Conservation (phyloP, 352 stramenopile genomes). For the Pythium periplocum region DNA sequence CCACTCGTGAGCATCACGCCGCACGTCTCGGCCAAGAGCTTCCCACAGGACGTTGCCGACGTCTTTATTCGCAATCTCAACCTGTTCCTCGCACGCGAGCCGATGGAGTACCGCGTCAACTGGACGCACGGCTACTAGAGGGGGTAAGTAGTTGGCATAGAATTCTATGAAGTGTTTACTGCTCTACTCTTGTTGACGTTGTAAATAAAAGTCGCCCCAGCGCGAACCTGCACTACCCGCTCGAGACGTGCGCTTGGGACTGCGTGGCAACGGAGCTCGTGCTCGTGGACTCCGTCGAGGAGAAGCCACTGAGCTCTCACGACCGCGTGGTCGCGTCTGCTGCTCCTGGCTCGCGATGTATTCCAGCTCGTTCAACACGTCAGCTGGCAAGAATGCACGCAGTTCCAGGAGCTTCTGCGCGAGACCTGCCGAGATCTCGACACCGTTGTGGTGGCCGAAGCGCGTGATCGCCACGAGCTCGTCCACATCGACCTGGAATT, state of each 20-base stretch:
- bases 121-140: conserved; percentile 49
- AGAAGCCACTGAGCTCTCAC: not conserved
- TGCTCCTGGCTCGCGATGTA: conserved; percentile 8
- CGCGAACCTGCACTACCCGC: conserved; percentile 17
- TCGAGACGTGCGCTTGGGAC: not conserved
- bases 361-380: conserved; percentile 36
- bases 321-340: not conserved
- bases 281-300: conserved; percentile 2
- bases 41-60: conserved; percentile 63
- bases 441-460: conserved; percentile 51
- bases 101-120: conserved; percentile 40
- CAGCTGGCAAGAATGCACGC: conserved; percentile 26
- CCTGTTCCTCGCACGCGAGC: conserved; percentile 29
- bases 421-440: conserved; percentile 32
- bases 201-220: conserved; percentile 29
- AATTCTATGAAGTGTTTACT: not conserved
- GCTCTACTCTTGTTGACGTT: conserved; percentile 16
- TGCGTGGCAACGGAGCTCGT: not conserved
- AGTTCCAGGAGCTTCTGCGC: conserved; percentile 37
- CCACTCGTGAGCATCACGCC: conserved; percentile 66
- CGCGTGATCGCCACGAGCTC: conserved; percentile 47
- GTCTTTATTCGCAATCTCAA: conserved; percentile 70
- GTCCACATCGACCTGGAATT: conserved; percentile 23
- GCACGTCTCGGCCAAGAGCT: conserved; percentile 76
- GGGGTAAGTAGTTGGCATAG: not conserved